Conservation (phyloP, 148 eudicot genomes). For the Dysphania ambrosioides region DNA sequence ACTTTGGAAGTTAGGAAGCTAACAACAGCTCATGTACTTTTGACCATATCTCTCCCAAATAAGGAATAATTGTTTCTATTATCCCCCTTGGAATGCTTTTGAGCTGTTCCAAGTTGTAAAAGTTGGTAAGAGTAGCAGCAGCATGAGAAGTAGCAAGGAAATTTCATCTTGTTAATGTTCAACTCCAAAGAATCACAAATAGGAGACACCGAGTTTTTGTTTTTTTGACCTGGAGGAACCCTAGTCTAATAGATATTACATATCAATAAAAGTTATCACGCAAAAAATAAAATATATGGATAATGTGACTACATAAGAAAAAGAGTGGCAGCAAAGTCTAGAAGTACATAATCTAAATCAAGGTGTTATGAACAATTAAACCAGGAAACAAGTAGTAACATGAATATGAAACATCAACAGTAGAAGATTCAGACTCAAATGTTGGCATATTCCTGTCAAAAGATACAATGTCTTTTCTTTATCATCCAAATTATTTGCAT, state of each 20-base stretch:
- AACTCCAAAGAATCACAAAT: constrained; percentile 34
- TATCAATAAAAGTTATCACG: constrained; percentile 1
- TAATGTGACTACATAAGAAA: not conserved
- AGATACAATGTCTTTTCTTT: not conserved
- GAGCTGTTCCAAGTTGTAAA: constrained; percentile 51
- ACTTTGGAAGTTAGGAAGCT: constrained; percentile 20
- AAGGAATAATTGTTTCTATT: constrained; percentile 25
- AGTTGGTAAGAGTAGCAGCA: constrained; percentile 51
- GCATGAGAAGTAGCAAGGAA: constrained; percentile 46
- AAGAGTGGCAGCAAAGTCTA: not conserved
- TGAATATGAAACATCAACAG: not conserved
- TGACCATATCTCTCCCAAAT: constrained; percentile 52
- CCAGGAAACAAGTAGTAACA: not conserved
- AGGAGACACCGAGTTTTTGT: constrained; percentile 30
- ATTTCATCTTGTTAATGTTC: constrained; percentile 44
- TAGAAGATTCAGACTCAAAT: not conserved
- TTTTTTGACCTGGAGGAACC: constrained; percentile 56
- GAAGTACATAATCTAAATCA: not conserved
- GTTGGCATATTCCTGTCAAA: not conserved
- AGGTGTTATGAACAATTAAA: not conserved
- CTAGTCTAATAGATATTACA: constrained; percentile 50
- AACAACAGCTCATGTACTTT: constrained; percentile 38
- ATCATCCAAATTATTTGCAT: not conserved
- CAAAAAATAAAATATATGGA: not conserved
- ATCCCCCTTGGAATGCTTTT: constrained; percentile 41